phyloP scores from a whole-genome alignment of 306 rosid species.

The Medicago ruthenica region DNA sequence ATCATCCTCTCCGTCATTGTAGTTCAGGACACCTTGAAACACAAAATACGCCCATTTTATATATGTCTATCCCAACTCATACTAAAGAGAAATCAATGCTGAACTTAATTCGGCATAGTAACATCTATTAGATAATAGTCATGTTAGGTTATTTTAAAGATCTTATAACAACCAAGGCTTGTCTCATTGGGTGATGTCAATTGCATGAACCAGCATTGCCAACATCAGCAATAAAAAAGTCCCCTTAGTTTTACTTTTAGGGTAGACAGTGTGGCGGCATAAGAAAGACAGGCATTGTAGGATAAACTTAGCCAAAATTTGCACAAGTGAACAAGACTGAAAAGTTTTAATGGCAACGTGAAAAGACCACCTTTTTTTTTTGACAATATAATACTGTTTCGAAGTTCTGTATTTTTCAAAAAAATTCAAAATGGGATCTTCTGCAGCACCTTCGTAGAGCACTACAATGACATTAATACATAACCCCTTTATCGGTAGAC shows the following conservation, averaged over 20 bases:
- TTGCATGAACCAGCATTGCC: not conserved
- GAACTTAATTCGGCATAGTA: not conserved
- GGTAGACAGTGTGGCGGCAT: not conserved
- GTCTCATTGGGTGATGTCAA: not conserved
- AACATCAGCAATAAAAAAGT: not conserved
- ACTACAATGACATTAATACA: no score
- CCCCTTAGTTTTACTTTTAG: not conserved
- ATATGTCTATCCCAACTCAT: constrained; percentile 14
- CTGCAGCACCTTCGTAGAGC: no score
- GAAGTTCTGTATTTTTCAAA: no score
- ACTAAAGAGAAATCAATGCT: not conserved
- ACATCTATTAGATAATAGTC: not conserved
- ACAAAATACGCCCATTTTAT: constrained; percentile 7
- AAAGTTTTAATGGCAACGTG: not conserved
- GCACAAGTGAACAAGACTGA: not conserved
- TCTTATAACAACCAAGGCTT: constrained; percentile 1
- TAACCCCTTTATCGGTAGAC: no score
- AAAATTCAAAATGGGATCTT: no score
- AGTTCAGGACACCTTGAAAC: constrained; percentile 2
- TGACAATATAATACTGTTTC: no score
- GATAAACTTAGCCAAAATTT: not conserved
- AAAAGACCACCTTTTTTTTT: no score
- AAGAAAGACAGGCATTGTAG: not conserved
- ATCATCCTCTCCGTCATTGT: constrained; percentile 2
- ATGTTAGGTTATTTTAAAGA: not conserved